These are phyloP conservation scores for Cytospora piceae DNA, from an alignment of 2,329 filamentous ascomycete genomes.

Conservation along the genomic window DNA sequence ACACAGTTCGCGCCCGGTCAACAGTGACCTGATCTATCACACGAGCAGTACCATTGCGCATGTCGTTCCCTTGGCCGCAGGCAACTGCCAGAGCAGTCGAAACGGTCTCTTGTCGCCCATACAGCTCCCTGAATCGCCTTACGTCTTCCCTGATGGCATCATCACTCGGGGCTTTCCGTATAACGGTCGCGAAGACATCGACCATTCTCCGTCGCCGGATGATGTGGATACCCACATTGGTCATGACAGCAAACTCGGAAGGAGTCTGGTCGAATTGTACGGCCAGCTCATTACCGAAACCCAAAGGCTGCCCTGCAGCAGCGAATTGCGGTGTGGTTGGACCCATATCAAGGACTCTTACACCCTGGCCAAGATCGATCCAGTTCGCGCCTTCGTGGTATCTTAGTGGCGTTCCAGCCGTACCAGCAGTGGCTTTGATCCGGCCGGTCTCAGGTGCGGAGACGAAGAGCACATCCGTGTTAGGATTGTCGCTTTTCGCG, in stretches of 20 bases:
- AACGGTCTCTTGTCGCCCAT: conserved; percentile 86
- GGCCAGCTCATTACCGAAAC: conserved; percentile 93
- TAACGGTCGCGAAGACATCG: conserved; percentile 85
- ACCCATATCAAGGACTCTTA: conserved; percentile 77
- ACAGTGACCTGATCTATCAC: conserved; percentile 84
- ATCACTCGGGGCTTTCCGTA: conserved; percentile 72
- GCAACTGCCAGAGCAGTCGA: conserved; percentile 92
- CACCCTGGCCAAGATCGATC: conserved; percentile 67
- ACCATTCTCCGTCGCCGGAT: conserved; percentile 83
- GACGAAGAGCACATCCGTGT: conserved; percentile 74
- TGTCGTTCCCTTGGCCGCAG: conserved; percentile 87
- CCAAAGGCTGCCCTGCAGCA: conserved; percentile 68
- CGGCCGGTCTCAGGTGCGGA: conserved; percentile 86
- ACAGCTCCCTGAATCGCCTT: conserved; percentile 80
- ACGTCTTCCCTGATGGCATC: conserved; percentile 83
- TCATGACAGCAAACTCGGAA: conserved; percentile 87
- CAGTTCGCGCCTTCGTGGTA: conserved; percentile 82
- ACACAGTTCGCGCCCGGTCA: conserved; percentile 81
- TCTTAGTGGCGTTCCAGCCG: conserved; percentile 46
- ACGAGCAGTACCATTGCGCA: conserved; percentile 70
- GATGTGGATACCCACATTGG: conserved; percentile 86
- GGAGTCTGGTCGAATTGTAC: conserved; percentile 89
- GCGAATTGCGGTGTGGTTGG: conserved; percentile 74
- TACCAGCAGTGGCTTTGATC: conserved; percentile 65
- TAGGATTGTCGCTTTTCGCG: conserved; percentile 54